A percentile compares a stretch with the other conserved stretches of the same genome.
Evolutionary conservation across 306 rosid genomes (phyloP).

Genomic region (Chamaecrista fasciculata): DNA sequence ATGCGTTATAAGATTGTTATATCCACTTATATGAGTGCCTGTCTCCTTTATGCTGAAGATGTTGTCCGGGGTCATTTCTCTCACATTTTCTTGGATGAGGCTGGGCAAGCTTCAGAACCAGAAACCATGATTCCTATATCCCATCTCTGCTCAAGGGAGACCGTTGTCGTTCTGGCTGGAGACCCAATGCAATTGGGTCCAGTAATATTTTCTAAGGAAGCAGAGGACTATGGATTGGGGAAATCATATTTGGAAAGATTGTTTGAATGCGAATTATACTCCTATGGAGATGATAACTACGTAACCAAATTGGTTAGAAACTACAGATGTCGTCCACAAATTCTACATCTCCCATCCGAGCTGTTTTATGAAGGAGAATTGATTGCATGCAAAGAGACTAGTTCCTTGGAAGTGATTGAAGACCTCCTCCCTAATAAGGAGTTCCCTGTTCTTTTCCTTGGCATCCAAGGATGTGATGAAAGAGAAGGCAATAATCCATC

Average conservation of each 20-base stretch:
- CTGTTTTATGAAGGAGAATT: conserved; percentile 71
- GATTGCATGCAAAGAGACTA: conserved; percentile 65
- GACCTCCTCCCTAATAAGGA: conserved; percentile 73
- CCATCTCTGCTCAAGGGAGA: conserved; percentile 51
- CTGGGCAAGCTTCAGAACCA: conserved; percentile 98
- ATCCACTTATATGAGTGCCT: conserved; percentile 78
- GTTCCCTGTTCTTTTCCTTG: conserved; percentile 81
- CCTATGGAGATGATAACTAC: conserved; percentile 56
- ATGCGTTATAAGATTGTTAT: conserved; percentile 57
- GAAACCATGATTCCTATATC: conserved; percentile 83
- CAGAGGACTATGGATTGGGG: conserved; percentile 59
- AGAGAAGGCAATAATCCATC: conserved; percentile 97
- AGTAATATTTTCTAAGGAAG: conserved; percentile 67
- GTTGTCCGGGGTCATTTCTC: conserved; percentile 74
- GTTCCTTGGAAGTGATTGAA: conserved; percentile 35
- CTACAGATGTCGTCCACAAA: conserved; percentile 87
- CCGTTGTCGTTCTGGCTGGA: conserved; percentile 94
- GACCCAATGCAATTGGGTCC: conserved; percentile 97
- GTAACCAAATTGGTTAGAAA: conserved; percentile 64
- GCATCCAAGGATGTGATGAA: conserved; percentile 98
- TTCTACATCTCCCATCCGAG: conserved; percentile 72
- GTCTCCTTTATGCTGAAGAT: conserved; percentile 68
- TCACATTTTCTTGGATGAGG: conserved; percentile 94
- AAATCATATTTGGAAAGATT: conserved; percentile 81
- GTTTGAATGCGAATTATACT: conserved; percentile 50